Evolutionary conservation across 2,329 filamentous ascomycete species (phyloP).

Genomic region (Penicillium sp.): DNA sequence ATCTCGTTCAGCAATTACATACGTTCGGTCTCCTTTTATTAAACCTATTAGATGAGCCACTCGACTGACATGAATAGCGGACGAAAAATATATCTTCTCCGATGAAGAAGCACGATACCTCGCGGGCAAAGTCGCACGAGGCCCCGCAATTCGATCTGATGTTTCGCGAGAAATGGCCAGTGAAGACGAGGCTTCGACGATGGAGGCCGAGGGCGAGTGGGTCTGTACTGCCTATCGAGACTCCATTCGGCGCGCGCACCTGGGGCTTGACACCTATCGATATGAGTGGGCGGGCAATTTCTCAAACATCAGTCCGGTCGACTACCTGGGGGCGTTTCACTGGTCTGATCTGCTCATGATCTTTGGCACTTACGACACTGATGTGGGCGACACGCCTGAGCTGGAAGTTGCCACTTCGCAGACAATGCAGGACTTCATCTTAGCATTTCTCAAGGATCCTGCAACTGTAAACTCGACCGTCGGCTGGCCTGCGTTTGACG

Average conservation of each 20-base stretch:
- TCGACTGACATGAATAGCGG: constrained; percentile 6
- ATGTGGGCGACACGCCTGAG: constrained; percentile 12
- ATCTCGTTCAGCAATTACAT: constrained; percentile 19
- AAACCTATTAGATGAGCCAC: no score
- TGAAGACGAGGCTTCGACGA: constrained; percentile 14
- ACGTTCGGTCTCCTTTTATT: neutral
- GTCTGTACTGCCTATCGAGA: constrained; percentile 14
- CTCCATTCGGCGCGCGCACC: constrained; percentile 4
- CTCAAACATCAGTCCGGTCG: constrained; percentile 35
- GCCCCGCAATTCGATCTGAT: constrained; percentile 19
- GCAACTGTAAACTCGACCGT: constrained; percentile 3
- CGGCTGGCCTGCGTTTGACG: constrained; percentile 13
- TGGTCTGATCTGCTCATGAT: constrained; percentile 24
- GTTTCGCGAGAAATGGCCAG: constrained; percentile 16
- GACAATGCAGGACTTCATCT: constrained; percentile 22
- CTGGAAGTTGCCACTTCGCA: constrained; percentile 19
- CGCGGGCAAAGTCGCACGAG: constrained; percentile 16
- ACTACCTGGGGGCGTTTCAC: constrained; percentile 45
- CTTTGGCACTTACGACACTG: constrained; percentile 19
- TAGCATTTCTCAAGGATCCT: constrained; percentile 21
- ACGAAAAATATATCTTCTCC: constrained; percentile 26
- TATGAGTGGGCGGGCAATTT: constrained; percentile 42
- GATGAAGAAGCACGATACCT: constrained; percentile 21
- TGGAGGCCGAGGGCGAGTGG: constrained; percentile 12
- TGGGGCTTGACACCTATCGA: constrained; percentile 32